Evolutionary conservation across 768 basidiomycete genomes (phyloP).

Genomic region (Russula lepida): DNA sequence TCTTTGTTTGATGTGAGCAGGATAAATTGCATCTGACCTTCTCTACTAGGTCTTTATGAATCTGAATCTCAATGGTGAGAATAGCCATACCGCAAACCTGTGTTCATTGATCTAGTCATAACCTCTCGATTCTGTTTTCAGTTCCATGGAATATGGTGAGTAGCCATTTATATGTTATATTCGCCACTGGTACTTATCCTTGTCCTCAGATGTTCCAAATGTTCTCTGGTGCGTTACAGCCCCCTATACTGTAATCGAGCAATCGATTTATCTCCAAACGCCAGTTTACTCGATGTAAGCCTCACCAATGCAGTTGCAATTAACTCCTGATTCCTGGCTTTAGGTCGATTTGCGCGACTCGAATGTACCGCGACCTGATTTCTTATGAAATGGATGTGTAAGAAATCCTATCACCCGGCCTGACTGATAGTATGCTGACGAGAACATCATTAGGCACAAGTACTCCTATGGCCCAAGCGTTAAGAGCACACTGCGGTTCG

Average conservation of each 20-base stretch:
- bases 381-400: background rate
- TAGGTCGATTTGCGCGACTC: constrained; percentile 8
- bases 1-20: background rate
- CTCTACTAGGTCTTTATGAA: constrained; percentile 6
- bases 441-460: background rate
- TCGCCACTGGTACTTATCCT: background rate
- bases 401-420: background rate
- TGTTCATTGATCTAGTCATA: background rate
- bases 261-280: background rate
- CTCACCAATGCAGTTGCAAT: background rate
- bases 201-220: constrained; percentile 12
- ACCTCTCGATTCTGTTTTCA: background rate
- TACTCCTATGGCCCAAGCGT: background rate
- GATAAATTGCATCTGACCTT: background rate
- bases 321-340: background rate
- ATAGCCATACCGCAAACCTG: background rate
- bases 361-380: constrained; percentile 7
- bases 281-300: constrained; percentile 3
- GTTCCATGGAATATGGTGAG: constrained; percentile 6
- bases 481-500: background rate
- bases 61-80: constrained; percentile 11
- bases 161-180: background rate
- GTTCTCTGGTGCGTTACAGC: background rate
- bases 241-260: background rate
- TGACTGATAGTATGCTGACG: background rate